phyloP scores from a whole-genome alignment of 306 rosid genomes.

The Acacia confusa region DNA sequence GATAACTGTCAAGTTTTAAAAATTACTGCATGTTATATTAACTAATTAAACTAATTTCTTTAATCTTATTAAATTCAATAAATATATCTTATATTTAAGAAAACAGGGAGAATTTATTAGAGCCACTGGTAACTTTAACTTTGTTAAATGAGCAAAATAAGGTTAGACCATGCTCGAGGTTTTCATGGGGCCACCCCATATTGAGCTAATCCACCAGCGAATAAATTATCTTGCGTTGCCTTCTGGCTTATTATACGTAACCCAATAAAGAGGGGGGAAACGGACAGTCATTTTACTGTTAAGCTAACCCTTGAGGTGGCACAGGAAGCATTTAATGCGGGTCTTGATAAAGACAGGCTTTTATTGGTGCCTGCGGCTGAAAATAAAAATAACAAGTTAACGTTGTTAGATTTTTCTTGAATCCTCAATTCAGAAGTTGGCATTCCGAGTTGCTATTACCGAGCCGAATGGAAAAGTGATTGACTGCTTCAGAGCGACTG shows the following conservation, averaged over 20 bases:
- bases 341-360: background rate
- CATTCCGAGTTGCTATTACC: background rate
- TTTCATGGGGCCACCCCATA: background rate
- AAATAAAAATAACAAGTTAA: background rate
- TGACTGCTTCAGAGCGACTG: background rate
- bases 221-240: background rate
- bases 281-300: background rate
- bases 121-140: too few species aligned
- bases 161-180: background rate
- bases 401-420: background rate
- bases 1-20: too few species aligned
- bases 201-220: background rate
- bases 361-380: background rate
- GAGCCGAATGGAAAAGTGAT: background rate
- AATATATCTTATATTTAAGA: too few species aligned
- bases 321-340: constrained; percentile 14
- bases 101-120: too few species aligned
- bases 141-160: background rate
- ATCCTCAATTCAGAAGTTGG: background rate
- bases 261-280: background rate
- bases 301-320: background rate
- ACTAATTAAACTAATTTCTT: too few species aligned
- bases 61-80: too few species aligned
- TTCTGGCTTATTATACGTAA: background rate
- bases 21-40: too few species aligned